Conservation (phyloP, 495 filamentous ascomycete genomes). For the Podospora bellae-mahoneyi region DNA sequence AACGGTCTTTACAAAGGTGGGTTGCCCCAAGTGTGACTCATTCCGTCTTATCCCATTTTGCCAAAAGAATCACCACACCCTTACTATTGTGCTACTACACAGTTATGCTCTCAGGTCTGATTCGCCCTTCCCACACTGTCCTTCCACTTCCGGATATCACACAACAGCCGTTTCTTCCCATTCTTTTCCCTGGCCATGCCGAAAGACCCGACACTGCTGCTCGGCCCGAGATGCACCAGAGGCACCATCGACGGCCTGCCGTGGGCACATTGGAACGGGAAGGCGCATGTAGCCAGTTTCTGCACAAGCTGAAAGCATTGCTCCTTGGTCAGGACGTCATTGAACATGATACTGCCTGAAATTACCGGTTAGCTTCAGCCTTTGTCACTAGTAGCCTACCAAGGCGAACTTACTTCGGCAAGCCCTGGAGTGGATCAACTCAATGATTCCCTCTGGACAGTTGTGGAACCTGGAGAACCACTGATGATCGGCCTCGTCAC, state of each 20-base stretch:
- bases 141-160: constrained; percentile 18
- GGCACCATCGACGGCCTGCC: constrained; percentile 77
- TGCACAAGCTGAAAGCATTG: constrained; percentile 65
- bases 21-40: constrained; percentile 6
- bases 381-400: too few relatives aligned
- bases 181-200: not conserved
- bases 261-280: constrained; percentile 94
- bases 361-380: constrained; percentile 7
- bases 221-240: constrained; percentile 54
- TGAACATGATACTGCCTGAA: constrained; percentile 88
- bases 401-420: constrained; percentile 59
- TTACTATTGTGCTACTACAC: not conserved
- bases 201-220: constrained; percentile 3
- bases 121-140: not conserved
- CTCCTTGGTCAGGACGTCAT: constrained; percentile 63
- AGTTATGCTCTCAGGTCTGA: not conserved
- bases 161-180: constrained; percentile 7
- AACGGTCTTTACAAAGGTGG: not conserved
- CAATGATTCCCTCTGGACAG: constrained; percentile 75
- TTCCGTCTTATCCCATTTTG: not conserved
- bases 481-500: constrained; percentile 16
- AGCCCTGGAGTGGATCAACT: constrained; percentile 84
- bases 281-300: constrained; percentile 63
- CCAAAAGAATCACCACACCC: not conserved
- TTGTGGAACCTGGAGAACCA: constrained; percentile 61